These are phyloP conservation scores for Achaetomiella virescens DNA, from an alignment of 495 filamentous ascomycete species.

Conservation along the genomic window DNA sequence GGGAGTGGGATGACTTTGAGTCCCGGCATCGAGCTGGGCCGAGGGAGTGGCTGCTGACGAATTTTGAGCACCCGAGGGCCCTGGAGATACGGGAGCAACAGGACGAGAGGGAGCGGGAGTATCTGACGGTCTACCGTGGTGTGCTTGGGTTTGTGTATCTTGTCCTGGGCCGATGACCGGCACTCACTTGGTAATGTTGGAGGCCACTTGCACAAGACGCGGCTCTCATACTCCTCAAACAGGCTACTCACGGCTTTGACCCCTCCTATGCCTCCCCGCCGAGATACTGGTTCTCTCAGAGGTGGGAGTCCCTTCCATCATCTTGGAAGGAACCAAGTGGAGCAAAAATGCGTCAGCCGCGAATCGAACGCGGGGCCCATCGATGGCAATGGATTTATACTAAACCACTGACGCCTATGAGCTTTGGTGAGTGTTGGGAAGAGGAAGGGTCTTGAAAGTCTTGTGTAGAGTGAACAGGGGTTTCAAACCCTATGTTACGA, in stretches of 20 bases:
- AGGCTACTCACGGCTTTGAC: no score
- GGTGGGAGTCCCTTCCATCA: no score
- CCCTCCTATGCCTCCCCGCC: no score
- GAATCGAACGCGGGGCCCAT: slow-evolving; percentile 47
- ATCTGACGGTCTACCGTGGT: not conserved
- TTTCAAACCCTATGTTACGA: no score
- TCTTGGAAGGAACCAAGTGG: no score
- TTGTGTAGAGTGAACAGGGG: no score
- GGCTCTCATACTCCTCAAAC: no score
- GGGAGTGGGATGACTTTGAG: slow-evolving; percentile 4
- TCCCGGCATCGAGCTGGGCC: not conserved
- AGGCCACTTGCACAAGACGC: no score
- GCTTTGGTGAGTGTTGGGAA: no score
- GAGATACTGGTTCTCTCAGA: no score
- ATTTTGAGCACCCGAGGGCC: not conserved
- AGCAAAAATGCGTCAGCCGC: slow-evolving; percentile 28
- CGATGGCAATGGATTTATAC: slow-evolving; percentile 46
- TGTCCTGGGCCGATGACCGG: not conserved
- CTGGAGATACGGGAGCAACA: not conserved
- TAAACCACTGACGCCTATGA: slow-evolving; percentile 26
- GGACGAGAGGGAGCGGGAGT: not conserved
- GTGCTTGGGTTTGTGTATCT: not conserved
- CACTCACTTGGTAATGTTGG: no score
- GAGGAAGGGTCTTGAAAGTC: no score
- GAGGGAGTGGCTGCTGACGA: not conserved